Percentiles rank a stretch among this genome's conserved stretches.
Evolutionary conservation across 1,284 basidiomycete species (phyloP).

Genomic region (Sporisorium reilianum): DNA sequence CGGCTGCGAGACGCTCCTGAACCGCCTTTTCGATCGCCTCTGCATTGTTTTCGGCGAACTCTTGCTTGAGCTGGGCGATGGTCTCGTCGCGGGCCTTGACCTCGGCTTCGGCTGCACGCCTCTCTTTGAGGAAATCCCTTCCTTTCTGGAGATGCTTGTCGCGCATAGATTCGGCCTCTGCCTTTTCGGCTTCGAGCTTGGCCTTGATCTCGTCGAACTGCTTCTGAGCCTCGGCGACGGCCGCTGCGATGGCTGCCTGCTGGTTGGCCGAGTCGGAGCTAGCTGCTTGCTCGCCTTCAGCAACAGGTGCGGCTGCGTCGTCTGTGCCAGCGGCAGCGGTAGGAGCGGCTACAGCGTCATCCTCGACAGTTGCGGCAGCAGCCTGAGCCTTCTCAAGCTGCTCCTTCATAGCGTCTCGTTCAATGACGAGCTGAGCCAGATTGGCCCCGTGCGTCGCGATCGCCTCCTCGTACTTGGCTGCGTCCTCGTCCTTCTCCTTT

Average conservation of each 20-base stretch:
- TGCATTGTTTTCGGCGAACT: constrained; percentile 53
- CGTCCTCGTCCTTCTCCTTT: constrained; percentile 68
- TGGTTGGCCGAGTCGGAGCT: constrained; percentile 19
- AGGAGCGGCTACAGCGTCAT: constrained; percentile 31
- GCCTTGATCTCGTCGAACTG: constrained; percentile 55
- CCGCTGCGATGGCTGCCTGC: constrained; percentile 35
- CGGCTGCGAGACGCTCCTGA: constrained; percentile 32
- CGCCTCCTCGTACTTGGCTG: constrained; percentile 39
- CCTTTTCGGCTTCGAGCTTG: constrained; percentile 47
- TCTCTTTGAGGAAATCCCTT: constrained; percentile 43
- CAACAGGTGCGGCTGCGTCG: constrained; percentile 22
- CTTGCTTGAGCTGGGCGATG: constrained; percentile 45
- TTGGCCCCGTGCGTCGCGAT: constrained; percentile 41
- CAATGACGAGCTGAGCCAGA: constrained; percentile 29
- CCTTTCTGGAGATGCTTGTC: constrained; percentile 56
- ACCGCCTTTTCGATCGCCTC: constrained; percentile 58
- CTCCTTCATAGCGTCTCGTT: constrained; percentile 68
- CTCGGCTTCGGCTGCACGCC: constrained; percentile 50
- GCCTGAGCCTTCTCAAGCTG: constrained; percentile 53
- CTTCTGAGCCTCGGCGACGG: constrained; percentile 54
- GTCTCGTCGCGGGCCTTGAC: constrained; percentile 53
- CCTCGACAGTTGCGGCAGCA: constrained; percentile 20
- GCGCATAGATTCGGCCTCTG: constrained; percentile 18
- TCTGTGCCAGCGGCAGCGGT: constrained; percentile 20
- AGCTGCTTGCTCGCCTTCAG: constrained; percentile 28